Percentiles rank a stretch among this genome's conserved stretches.
These are phyloP conservation scores for Paraphoma sp. DNA, from an alignment of 2,329 filamentous ascomycete genomes.

Conservation along the genomic window DNA sequence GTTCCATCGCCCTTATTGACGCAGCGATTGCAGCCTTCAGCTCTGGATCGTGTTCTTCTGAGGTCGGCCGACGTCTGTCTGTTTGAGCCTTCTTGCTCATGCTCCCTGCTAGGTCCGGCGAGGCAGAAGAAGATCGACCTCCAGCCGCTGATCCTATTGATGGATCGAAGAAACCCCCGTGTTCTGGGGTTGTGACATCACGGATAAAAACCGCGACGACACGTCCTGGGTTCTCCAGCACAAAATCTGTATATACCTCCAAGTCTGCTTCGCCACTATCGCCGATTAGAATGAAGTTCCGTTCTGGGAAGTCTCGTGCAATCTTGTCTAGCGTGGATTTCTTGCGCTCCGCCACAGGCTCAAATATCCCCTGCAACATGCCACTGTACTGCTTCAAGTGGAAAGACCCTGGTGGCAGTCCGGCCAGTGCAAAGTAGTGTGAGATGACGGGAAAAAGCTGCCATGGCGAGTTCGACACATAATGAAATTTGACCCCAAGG, in stretches of 20 bases:
- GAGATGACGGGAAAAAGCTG: conserved; percentile 91
- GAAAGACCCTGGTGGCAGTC: conserved; percentile 85
- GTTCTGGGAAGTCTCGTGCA: conserved; percentile 84
- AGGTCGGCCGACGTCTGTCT: conserved; percentile 20
- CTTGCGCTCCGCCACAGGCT: conserved; percentile 94
- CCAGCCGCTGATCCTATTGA: conserved; percentile 51
- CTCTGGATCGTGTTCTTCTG: conserved; percentile 56
- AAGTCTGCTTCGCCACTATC: conserved; percentile 97
- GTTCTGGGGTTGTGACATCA: conserved; percentile 85
- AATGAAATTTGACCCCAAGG: conserved; percentile 88
- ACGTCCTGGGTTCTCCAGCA: conserved; percentile 79
- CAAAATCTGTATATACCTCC: conserved; percentile 96
- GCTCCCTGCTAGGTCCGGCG: conserved; percentile 16
- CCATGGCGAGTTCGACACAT: conserved; percentile 99
- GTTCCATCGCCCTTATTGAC: conserved; percentile 55
- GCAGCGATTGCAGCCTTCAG: conserved; percentile 56
- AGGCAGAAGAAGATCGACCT: conserved; percentile 31
- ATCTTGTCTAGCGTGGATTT: conserved; percentile 86
- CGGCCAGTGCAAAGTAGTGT: conserved; percentile 80
- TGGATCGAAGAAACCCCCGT: conserved; percentile 79
- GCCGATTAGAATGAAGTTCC: conserved; percentile 89
- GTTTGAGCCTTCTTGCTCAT: conserved; percentile 11
- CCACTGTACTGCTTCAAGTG: conserved; percentile 96
- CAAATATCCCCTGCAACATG: conserved; percentile 97
- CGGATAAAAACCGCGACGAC: conserved; percentile 91